phyloP scores from a whole-genome alignment of 768 basidiomycete species.

The Tulasnella sp. region DNA sequence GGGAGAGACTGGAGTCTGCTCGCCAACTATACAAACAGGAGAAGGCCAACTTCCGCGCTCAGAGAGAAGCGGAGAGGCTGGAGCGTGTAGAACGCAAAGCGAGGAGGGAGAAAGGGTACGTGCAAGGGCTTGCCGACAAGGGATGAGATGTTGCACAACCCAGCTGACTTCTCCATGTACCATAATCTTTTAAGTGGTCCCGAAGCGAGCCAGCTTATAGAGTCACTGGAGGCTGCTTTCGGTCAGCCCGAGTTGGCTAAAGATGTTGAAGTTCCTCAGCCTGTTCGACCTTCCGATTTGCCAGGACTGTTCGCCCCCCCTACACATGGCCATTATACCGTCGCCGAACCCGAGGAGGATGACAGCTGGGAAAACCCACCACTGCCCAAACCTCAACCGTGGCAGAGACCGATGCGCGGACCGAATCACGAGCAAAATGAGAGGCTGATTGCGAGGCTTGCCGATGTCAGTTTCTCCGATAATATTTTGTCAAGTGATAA shows the following conservation, averaged over 20 bases:
- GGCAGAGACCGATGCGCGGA: neutral
- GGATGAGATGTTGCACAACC: neutral
- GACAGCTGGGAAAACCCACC: neutral
- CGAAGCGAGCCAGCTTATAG: neutral
- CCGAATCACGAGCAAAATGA: constrained; percentile 1
- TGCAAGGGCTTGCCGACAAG: neutral
- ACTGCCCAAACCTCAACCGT: neutral
- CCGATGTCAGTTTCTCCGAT: neutral
- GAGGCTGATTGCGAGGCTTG: neutral
- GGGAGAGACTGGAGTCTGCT: neutral
- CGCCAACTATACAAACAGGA: constrained; percentile 1
- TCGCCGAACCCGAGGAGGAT: neutral
- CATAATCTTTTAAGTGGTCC: neutral
- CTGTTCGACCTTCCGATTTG: neutral
- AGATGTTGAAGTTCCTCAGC: neutral
- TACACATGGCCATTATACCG: neutral
- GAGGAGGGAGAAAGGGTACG: constrained; percentile 9
- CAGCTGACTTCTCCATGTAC: neutral
- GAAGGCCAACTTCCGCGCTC: constrained; percentile 4
- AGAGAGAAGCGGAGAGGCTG: constrained; percentile 4
- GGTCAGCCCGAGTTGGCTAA: neutral
- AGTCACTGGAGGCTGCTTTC: constrained; percentile 1
- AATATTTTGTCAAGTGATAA: no score
- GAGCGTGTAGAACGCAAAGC: constrained; percentile 5
- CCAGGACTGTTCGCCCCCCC: neutral